Evolutionary conservation across 73 alveolate genomes (phyloP).

Genomic region (Paramecium sexaurelia): DNA sequence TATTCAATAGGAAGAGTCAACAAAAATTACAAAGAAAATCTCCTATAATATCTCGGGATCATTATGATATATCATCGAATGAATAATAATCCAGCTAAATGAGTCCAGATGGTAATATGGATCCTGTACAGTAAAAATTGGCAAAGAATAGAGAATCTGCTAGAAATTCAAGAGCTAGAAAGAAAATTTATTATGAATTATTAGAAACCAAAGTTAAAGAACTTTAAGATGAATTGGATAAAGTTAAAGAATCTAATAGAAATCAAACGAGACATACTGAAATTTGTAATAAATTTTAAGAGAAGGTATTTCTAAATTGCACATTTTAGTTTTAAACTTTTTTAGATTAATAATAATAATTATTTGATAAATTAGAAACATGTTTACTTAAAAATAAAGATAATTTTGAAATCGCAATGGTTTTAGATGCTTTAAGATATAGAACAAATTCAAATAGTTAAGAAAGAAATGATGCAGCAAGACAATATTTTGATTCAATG

Average conservation of each 20-base stretch:
- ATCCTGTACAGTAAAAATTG: constrained; percentile 47
- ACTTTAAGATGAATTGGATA: constrained; percentile 50
- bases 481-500: constrained; percentile 33
- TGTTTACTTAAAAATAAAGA: background rate
- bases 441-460: constrained; percentile 53
- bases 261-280: background rate
- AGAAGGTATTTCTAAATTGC: background rate
- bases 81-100: background rate
- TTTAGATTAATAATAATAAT: constrained; percentile 50
- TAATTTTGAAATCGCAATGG: constrained; percentile 42
- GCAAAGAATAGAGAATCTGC: constrained; percentile 67
- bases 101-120: background rate
- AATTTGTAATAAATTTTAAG: background rate
- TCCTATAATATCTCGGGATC: background rate
- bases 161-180: constrained; percentile 63
- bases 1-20: constrained; percentile 34
- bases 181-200: constrained; percentile 65
- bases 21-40: constrained; percentile 15
- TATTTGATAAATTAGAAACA: constrained; percentile 60
- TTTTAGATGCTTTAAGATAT: constrained; percentile 60
- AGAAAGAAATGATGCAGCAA: constrained; percentile 65
- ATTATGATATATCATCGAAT: background rate
- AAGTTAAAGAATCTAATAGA: constrained; percentile 40
- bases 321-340: constrained; percentile 1
- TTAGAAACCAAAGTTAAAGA: constrained; percentile 62